phyloP scores from a whole-genome alignment of 2,329 filamentous ascomycete genomes.

The Grosmannia clavigera region DNA sequence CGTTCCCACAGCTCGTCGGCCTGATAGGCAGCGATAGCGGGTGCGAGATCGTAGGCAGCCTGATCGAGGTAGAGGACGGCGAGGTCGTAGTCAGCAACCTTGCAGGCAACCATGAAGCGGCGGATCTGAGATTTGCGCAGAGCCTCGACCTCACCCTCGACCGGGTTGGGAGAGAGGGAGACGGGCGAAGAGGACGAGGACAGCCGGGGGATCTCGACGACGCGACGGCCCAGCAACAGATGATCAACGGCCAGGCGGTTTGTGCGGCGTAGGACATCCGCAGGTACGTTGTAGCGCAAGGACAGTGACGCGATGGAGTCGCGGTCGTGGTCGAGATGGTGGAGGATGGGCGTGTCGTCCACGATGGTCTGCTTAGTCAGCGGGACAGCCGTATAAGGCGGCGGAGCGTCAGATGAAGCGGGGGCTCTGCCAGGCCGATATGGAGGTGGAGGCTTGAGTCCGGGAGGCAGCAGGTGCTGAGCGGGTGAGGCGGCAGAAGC shows the following conservation, averaged over 20 bases:
- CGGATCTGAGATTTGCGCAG: constrained; percentile 56
- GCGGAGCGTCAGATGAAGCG: constrained; percentile 10
- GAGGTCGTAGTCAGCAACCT: constrained; percentile 64
- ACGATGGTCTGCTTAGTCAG: constrained; percentile 8
- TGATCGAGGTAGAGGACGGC: constrained; percentile 60
- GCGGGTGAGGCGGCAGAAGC: constrained; percentile 31
- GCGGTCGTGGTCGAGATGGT: constrained; percentile 58
- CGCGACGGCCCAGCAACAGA: constrained; percentile 55
- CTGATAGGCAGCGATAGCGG: constrained; percentile 50
- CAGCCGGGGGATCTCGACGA: constrained; percentile 51
- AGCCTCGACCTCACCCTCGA: constrained; percentile 67
- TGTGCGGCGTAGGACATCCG: constrained; percentile 45
- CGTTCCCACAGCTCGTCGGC: constrained; percentile 68
- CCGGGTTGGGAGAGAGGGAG: constrained; percentile 50
- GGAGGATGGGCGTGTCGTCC: constrained; percentile 51
- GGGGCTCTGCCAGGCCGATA: constrained; percentile 34
- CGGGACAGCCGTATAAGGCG: constrained; percentile 11
- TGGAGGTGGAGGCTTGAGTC: constrained; percentile 54
- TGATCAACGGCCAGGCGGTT: constrained; percentile 61
- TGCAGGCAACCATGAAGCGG: constrained; percentile 68
- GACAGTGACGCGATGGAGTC: constrained; percentile 59
- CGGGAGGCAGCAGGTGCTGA: constrained; percentile 38
- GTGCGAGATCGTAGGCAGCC: constrained; percentile 45
- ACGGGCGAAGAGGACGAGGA: neutral
- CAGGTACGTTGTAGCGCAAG: constrained; percentile 58